Conservation (phyloP, 208 protist species). For the Trypanosoma brucei region DNA sequence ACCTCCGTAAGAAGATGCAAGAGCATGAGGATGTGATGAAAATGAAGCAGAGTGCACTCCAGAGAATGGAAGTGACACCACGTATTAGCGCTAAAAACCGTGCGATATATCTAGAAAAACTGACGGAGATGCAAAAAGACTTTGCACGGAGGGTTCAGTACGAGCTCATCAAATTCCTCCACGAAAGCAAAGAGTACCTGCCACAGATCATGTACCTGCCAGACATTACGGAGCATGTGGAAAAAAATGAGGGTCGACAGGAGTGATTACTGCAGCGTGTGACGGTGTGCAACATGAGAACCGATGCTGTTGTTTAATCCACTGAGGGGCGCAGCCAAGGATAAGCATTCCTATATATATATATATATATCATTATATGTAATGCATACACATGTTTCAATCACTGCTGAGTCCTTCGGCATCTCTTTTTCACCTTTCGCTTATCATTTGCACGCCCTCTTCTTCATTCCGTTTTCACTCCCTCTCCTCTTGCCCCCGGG, state of each 20-base stretch:
- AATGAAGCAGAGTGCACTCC: conserved; percentile 35
- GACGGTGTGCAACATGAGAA: neutral
- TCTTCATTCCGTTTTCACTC: neutral
- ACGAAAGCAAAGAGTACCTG: conserved; percentile 75
- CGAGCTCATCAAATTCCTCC: conserved; percentile 79
- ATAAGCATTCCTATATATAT: too few species aligned
- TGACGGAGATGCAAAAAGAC: conserved; percentile 33
- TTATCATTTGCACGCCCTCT: neutral
- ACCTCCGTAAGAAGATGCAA: conserved; percentile 43
- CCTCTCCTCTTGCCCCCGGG: too few species aligned
- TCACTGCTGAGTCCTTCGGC: neutral
- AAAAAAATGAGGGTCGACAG: conserved; percentile 13
- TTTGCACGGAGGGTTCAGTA: conserved; percentile 73
- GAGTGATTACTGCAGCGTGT: neutral
- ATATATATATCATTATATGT: too few species aligned
- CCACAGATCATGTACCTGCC: conserved; percentile 79
- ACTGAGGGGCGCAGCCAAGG: too few species aligned
- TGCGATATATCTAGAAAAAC: conserved; percentile 30
- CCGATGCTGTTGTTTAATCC: too few species aligned
- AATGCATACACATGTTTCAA: neutral
- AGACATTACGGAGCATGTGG: conserved; percentile 46
- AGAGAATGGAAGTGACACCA: conserved; percentile 22
- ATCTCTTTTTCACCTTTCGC: neutral
- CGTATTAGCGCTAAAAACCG: conserved; percentile 28
- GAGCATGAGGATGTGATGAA: conserved; percentile 44